phyloP scores from a whole-genome alignment of 768 basidiomycete species.

The Phaeotremella fagi region DNA sequence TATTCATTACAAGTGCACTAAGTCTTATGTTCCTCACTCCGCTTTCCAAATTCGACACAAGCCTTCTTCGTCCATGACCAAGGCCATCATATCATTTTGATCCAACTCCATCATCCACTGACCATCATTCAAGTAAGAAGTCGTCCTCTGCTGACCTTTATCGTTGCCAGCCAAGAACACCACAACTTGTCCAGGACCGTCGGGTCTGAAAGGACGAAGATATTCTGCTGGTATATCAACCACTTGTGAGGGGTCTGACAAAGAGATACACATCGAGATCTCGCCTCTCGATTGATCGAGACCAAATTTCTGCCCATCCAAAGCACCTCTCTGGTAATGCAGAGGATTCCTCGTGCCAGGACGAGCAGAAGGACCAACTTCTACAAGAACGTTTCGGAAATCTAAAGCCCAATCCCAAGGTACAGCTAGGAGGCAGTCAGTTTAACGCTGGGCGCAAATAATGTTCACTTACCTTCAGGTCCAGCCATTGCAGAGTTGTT shows the following conservation, averaged over 20 bases:
- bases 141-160: conserved; percentile 33
- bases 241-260: conserved; percentile 19
- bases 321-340: conserved; percentile 37
- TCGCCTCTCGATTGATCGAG: conserved; percentile 19
- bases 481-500: neutral
- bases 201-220: conserved; percentile 33
- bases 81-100: conserved; percentile 20
- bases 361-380: conserved; percentile 28
- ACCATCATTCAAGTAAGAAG: conserved; percentile 38
- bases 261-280: conserved; percentile 18
- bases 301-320: conserved; percentile 34
- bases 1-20: no score
- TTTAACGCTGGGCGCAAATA: neutral
- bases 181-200: conserved; percentile 29
- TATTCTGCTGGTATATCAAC: conserved; percentile 41
- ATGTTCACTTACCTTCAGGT: neutral
- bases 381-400: conserved; percentile 42
- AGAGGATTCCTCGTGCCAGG: conserved; percentile 28
- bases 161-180: conserved; percentile 30
- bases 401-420: conserved; percentile 43
- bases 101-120: conserved; percentile 45
- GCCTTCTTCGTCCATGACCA: conserved; percentile 29
- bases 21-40: neutral
- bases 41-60: conserved; percentile 41
- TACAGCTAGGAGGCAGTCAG: conserved; percentile 10